Base-by-base conservation (phyloP, 1,284 basidiomycete genomes). In the Boletellus dicymbophilus region DNA sequence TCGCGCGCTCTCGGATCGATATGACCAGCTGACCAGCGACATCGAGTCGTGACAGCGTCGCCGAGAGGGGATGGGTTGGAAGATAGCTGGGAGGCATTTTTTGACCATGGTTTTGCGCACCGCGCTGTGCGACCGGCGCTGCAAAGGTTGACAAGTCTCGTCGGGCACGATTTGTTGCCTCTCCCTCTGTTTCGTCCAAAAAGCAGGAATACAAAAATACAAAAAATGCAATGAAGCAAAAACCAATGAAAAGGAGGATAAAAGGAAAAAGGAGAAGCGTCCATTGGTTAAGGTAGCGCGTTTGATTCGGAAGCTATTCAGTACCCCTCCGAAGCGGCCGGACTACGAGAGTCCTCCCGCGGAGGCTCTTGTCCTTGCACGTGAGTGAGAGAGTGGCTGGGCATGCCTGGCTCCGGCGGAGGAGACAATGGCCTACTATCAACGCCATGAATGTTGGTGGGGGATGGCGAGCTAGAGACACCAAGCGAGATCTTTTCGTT, bases 401-500 rank as follows among this genome's bases (percentile, higher is more conserved):
- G 63, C 55, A 73, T 68, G 6, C 70, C 63, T 30, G 72, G 70
- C 56, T 85, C 84, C 6, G 81, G 81, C 18, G 83, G 81, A 40
- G 84, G 84, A 11, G 85, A 85, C 55, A 84, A 58, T n/a, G 82
- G 80, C 52, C 82, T 75, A 48, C 66, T 69, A 58, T 84, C 80
- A 49, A 73, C 65, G 55, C 74, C 63, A 50, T 70, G 64, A 18
- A 70, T 59, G 60, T 55, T 68, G 37, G 44, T 0, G 13, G 84
- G 79, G 9, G 80, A 81, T 25, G 82, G 79, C 16, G 82, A 78
- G 52, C 76, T 76, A 53, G 72, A 62, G 26, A 77, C 73, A 48
- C 77, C 77, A 33, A 89, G 80, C 3, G 86, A 84, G 26, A 90
- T 88, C 70, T 88, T 88, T 74, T 90, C 88, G 67, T 90, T 90